Evolutionary conservation across 2,329 filamentous ascomycete genomes (phyloP).

Genomic region (Botrytis fragariae): DNA sequence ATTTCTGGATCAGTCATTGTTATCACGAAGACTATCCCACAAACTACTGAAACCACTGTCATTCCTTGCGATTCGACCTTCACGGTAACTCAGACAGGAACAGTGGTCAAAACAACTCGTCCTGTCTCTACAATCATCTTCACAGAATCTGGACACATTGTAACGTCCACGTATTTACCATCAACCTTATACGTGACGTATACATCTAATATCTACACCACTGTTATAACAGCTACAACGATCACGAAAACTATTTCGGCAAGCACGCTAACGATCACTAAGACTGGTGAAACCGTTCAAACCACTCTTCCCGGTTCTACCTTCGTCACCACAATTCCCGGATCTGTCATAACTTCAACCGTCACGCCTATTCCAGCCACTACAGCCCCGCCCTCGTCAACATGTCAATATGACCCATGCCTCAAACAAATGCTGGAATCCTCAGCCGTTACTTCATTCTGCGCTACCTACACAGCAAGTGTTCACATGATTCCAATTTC

Average conservation of each 20-base stretch:
- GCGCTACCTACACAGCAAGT: background rate
- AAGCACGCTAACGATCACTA: background rate
- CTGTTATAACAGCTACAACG: background rate
- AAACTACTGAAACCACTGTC: slow-evolving; percentile 2
- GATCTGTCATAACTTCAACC: background rate
- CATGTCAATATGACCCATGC: background rate
- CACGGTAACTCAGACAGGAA: background rate
- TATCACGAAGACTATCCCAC: slow-evolving; percentile 9
- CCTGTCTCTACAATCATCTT: slow-evolving; percentile 11
- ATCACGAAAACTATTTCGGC: slow-evolving; percentile 10
- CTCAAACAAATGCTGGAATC: background rate
- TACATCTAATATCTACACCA: slow-evolving; percentile 8
- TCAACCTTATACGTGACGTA: slow-evolving; percentile 1
- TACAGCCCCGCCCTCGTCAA: background rate
- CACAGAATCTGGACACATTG: background rate
- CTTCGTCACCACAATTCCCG: background rate
- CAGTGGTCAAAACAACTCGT: background rate
- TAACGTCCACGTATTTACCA: background rate
- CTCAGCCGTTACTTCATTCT: background rate
- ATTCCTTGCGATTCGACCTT: slow-evolving; percentile 13
- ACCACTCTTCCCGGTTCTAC: slow-evolving; percentile 1
- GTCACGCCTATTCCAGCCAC: background rate
- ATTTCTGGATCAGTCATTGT: background rate
- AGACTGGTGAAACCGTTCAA: background rate
- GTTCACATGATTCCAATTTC: background rate